Base-by-base conservation (phyloP, 2,329 filamentous ascomycete genomes). In the Alternaria incomplexa region DNA sequence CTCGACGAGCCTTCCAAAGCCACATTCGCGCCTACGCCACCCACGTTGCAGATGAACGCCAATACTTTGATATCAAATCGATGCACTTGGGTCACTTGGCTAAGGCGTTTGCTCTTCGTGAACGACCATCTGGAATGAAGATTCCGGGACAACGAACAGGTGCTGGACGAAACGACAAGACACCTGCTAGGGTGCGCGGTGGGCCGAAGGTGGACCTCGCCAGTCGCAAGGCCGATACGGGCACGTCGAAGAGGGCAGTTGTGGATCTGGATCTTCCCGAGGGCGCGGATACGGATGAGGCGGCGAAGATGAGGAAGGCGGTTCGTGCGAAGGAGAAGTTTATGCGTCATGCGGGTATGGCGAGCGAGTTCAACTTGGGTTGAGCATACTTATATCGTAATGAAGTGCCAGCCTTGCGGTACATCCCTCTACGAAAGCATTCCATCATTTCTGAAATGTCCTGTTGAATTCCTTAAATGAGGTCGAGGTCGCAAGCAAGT, bases 1-100 rank as follows among this genome's bases (percentile, higher is more conserved):
- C 92, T 0, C 88, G 93, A 20, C 89, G 92, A 69, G 96, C 91
- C 0, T 99, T 92, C 83, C 93, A 96, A 76, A 96, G 92, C 54
- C 94, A 98, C 75, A 90, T 99, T 58, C 87, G 96, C 58, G 96
- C 96, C 1, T 99, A 99, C 78, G 93, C 96, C 3, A 99, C 96
- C 0, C 96, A 99, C 80, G 88, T 95, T 26, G 90, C 92, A 28
- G 90, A 90, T 46, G 96, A 99, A 82, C 87, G 96, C 56, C 84
- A 85, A 56, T 94, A 91, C 77, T 99, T 99, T 79, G 92, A 98
- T 79, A 96, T 97, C 80, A 93, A 93, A 63, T 88, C 92, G 73
- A 83, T 99, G 50, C 96, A 99, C 79, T 83, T 98, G 8, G 96
- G 96, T 4, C 96, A 99, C 83, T 84, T 96, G 68, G 95, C 95